Evolutionary conservation across 352 stramenopile genomes (phyloP).

Genomic region (Peronospora destructor): DNA sequence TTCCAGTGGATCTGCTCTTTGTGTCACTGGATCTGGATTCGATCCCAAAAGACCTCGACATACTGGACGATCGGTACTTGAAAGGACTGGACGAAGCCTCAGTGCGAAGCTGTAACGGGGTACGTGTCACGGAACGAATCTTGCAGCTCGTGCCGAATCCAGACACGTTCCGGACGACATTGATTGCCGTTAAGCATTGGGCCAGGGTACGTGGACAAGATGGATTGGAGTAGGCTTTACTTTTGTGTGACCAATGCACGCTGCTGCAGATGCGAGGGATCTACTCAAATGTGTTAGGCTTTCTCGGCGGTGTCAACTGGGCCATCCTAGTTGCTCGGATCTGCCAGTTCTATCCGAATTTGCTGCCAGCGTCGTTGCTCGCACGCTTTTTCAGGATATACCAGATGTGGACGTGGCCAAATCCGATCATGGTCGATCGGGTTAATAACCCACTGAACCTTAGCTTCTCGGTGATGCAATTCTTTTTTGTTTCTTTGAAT

Average conservation of each 20-base stretch:
- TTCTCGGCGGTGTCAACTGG: constrained; percentile 98
- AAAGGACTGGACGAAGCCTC: constrained; percentile 88
- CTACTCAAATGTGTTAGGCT: constrained; percentile 98
- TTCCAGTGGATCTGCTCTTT: constrained; percentile 93
- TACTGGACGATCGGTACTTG: constrained; percentile 77
- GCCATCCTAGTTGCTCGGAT: constrained; percentile 95
- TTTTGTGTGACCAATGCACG: constrained; percentile 8
- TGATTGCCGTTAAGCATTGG: constrained; percentile 90
- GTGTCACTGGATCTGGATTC: constrained; percentile 61
- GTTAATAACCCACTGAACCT: constrained; percentile 45
- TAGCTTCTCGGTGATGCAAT: constrained; percentile 51
- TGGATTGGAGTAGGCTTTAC: neutral
- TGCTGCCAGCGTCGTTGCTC: constrained; percentile 82
- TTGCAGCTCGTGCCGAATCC: constrained; percentile 84
- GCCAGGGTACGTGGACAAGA: constrained; percentile 40
- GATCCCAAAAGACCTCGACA: constrained; percentile 58
- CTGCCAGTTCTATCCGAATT: constrained; percentile 88
- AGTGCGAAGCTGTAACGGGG: constrained; percentile 91
- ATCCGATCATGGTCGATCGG: constrained; percentile 85
- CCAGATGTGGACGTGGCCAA: constrained; percentile 93
- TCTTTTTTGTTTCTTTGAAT: constrained; percentile 1
- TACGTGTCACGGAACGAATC: constrained; percentile 92
- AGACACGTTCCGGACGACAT: constrained; percentile 83
- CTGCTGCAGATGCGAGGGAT: constrained; percentile 85
- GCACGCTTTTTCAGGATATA: constrained; percentile 94